phyloP scores from a whole-genome alignment of 768 basidiomycete species.

The Postia placenta region DNA sequence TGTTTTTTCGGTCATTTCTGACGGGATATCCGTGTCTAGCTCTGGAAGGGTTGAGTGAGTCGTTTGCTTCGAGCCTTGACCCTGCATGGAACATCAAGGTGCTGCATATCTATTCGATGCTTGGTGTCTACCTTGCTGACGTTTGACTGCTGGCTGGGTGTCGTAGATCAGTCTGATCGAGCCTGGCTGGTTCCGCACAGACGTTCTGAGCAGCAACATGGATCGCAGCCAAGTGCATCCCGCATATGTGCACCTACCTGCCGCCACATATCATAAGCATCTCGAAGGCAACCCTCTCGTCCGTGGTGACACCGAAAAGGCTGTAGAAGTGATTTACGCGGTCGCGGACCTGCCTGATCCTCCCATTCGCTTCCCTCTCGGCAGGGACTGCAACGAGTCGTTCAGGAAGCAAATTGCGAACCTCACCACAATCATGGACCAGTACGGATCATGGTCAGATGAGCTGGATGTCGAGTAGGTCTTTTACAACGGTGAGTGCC shows the following conservation, averaged over 20 bases:
- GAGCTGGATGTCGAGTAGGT: not conserved
- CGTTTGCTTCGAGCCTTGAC: slow-evolving; percentile 26
- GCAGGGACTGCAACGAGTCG: slow-evolving; percentile 8
- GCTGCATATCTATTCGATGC: not conserved
- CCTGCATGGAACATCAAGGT: slow-evolving; percentile 33
- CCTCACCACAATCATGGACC: slow-evolving; percentile 6
- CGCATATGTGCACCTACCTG: slow-evolving; percentile 4
- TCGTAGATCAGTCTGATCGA: slow-evolving; percentile 9
- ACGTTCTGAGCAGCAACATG: not conserved
- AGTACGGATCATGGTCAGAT: slow-evolving; percentile 8
- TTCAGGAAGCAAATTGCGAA: slow-evolving; percentile 8
- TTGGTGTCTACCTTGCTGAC: not conserved
- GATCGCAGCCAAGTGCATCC: slow-evolving; percentile 5
- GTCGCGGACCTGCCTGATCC: slow-evolving; percentile 5
- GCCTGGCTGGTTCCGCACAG: slow-evolving; percentile 7
- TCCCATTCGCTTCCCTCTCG: slow-evolving; percentile 14
- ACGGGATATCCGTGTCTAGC: slow-evolving; percentile 15
- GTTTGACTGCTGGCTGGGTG: too few relatives aligned
- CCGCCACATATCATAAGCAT: not conserved
- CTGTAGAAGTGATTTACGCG: slow-evolving; percentile 4
- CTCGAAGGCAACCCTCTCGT: not conserved
- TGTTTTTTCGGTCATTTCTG: slow-evolving; percentile 2
- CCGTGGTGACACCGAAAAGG: not conserved
- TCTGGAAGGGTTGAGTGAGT: slow-evolving; percentile 25
- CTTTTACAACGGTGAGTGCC: too few relatives aligned